These are phyloP conservation scores for Trifolium dubium DNA, from an alignment of 306 rosid species.

Conservation along the genomic window DNA sequence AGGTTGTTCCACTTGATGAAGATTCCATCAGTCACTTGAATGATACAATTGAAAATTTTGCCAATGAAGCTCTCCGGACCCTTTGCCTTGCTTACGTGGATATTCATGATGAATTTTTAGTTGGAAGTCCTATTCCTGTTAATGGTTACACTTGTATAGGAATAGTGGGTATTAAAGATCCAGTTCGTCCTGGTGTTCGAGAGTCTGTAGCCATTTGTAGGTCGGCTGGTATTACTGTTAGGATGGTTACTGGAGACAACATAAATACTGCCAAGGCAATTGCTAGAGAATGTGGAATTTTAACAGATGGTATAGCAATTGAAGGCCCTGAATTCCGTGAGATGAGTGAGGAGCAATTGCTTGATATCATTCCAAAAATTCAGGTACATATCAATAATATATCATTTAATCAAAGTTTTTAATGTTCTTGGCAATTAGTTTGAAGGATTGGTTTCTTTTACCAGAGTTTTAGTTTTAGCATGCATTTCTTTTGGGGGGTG, in stretches of 20 bases:
- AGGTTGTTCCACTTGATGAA: constrained; percentile 66
- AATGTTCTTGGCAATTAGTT: constrained; percentile 8
- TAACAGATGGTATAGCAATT: constrained; percentile 88
- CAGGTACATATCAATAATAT: constrained; percentile 60
- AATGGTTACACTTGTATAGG: constrained; percentile 85
- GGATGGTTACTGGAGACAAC: constrained; percentile 99
- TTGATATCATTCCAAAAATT: constrained; percentile 70
- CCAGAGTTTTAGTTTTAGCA: not conserved
- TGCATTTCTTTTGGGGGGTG: not conserved
- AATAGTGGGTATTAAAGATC: constrained; percentile 98
- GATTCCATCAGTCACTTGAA: constrained; percentile 57
- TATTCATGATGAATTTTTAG: constrained; percentile 53
- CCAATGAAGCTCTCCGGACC: constrained; percentile 91
- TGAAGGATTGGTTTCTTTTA: constrained; percentile 1
- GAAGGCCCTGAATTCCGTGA: constrained; percentile 95
- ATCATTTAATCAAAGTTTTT: constrained; percentile 26
- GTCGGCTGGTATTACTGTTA: constrained; percentile 88
- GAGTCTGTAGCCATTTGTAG: constrained; percentile 93
- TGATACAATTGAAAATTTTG: constrained; percentile 73
- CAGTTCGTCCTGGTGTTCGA: constrained; percentile 93
- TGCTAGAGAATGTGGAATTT: constrained; percentile 96
- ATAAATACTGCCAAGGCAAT: constrained; percentile 97
- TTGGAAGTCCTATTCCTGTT: constrained; percentile 61
- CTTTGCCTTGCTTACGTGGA: constrained; percentile 92
- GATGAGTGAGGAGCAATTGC: constrained; percentile 72